These are phyloP conservation scores for Xylariaceae sp. DNA, from an alignment of 2,329 filamentous ascomycete genomes.

Conservation along the genomic window DNA sequence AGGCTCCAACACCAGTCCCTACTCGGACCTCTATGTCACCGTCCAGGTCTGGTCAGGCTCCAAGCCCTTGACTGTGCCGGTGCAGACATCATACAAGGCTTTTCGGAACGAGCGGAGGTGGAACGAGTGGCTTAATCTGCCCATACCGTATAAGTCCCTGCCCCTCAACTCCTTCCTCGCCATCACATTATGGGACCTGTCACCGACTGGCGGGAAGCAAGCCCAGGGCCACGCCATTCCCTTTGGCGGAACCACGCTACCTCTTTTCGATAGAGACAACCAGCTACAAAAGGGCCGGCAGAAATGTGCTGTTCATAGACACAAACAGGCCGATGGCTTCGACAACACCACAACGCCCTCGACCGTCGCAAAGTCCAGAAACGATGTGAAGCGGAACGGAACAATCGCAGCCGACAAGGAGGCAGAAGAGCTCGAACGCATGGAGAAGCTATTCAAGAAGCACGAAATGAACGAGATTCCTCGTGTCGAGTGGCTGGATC, in stretches of 20 bases:
- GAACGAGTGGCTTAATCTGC: conserved; percentile 95
- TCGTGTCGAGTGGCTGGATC: conserved; percentile 90
- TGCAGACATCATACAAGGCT: conserved; percentile 88
- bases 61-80: conserved; percentile 85
- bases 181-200: conserved; percentile 93
- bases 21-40: conserved; percentile 89
- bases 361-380: conserved; percentile 51
- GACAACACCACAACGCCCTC: conserved; percentile 77
- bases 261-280: conserved; percentile 89
- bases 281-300: conserved; percentile 88
- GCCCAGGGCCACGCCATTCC: conserved; percentile 76
- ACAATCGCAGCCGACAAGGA: conserved; percentile 61
- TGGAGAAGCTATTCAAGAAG: conserved; percentile 91
- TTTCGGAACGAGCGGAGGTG: conserved; percentile 79
- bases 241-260: conserved; percentile 89
- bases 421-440: conserved; percentile 77
- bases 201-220: conserved; percentile 67
- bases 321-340: conserved; percentile 80
- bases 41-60: conserved; percentile 94
- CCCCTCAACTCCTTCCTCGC: conserved; percentile 80
- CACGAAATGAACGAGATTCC: conserved; percentile 97
- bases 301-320: conserved; percentile 81
- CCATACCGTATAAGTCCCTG: conserved; percentile 77
- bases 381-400: conserved; percentile 46
- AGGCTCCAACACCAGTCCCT: conserved; percentile 76